Conservation (phyloP, 257 asterid genomes). For the Solanum pimpinellifolium region DNA sequence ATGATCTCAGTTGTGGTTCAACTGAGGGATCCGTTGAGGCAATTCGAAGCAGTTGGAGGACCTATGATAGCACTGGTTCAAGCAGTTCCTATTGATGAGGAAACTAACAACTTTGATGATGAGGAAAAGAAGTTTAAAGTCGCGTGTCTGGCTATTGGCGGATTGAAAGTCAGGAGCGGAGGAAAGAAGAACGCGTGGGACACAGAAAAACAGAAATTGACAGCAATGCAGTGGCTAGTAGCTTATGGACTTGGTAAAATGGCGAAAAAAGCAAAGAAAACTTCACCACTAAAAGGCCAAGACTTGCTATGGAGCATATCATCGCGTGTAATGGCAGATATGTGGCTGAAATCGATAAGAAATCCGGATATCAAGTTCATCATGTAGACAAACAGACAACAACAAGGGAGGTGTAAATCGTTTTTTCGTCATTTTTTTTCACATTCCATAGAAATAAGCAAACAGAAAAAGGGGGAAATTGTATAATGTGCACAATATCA, state of each 20-base stretch:
- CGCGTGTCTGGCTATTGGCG: constrained; percentile 51
- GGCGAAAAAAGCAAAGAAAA: constrained; percentile 39
- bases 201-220: constrained; percentile 66
- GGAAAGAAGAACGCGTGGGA: constrained; percentile 46
- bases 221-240: constrained; percentile 81
- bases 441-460: background rate
- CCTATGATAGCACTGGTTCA: constrained; percentile 66
- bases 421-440: background rate
- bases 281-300: constrained; percentile 24
- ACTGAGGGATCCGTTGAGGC: constrained; percentile 76
- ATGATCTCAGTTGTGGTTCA: constrained; percentile 46
- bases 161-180: constrained; percentile 36
- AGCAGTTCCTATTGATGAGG: constrained; percentile 7
- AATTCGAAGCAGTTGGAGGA: constrained; percentile 81
- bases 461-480: background rate
- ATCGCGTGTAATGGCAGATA: constrained; percentile 76
- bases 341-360: constrained; percentile 92
- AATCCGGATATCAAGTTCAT: constrained; percentile 80
- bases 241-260: constrained; percentile 64
- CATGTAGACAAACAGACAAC: constrained; percentile 7
- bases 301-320: constrained; percentile 73
- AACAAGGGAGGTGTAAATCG: background rate
- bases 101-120: constrained; percentile 1
- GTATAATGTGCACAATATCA: background rate
- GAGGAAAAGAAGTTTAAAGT: constrained; percentile 56